Percentiles rank a stretch among this genome's conserved stretches.
Evolutionary conservation across 306 rosid genomes (phyloP).

Genomic region (Castanea crenata): DNA sequence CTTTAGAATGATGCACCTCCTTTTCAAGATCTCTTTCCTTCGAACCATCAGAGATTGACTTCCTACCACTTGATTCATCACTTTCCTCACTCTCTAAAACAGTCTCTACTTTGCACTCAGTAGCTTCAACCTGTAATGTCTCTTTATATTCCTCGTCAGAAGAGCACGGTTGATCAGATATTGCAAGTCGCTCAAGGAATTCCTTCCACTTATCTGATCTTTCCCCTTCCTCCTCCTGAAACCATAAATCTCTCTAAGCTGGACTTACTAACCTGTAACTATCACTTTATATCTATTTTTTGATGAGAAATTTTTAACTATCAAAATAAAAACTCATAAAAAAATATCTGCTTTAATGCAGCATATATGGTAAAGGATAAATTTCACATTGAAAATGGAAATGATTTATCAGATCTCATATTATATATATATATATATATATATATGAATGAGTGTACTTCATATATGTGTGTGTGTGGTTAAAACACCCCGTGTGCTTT

Average conservation of each 20-base stretch:
- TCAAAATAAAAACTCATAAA: not conserved
- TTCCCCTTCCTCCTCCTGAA: slow-evolving; percentile 90
- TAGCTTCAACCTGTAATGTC: slow-evolving; percentile 36
- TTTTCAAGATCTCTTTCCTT: slow-evolving; percentile 40
- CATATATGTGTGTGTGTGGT: too few species aligned
- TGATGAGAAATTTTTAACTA: not conserved
- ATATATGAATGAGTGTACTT: too few species aligned
- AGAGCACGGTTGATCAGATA: slow-evolving; percentile 36
- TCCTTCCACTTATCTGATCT: slow-evolving; percentile 68
- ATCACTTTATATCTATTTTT: not conserved
- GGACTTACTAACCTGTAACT: not conserved
- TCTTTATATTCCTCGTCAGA: slow-evolving; percentile 37
- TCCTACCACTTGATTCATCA: slow-evolving; percentile 30
- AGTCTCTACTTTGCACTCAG: slow-evolving; percentile 38
- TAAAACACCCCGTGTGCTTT: too few species aligned
- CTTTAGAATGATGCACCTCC: slow-evolving; percentile 42
- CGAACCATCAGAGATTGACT: slow-evolving; percentile 37
- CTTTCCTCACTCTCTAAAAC: slow-evolving; percentile 35
- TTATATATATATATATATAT: not conserved
- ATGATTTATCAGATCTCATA: not conserved
- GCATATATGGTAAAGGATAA: not conserved
- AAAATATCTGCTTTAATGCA: not conserved
- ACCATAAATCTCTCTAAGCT: slow-evolving; percentile 30
- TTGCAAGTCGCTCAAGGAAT: slow-evolving; percentile 58
- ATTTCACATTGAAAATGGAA: not conserved